Evolutionary conservation across 2,329 filamentous ascomycete genomes (phyloP), one percentile per base, ranked within the genome.

Genomic region (Nemania sp.): DNA sequence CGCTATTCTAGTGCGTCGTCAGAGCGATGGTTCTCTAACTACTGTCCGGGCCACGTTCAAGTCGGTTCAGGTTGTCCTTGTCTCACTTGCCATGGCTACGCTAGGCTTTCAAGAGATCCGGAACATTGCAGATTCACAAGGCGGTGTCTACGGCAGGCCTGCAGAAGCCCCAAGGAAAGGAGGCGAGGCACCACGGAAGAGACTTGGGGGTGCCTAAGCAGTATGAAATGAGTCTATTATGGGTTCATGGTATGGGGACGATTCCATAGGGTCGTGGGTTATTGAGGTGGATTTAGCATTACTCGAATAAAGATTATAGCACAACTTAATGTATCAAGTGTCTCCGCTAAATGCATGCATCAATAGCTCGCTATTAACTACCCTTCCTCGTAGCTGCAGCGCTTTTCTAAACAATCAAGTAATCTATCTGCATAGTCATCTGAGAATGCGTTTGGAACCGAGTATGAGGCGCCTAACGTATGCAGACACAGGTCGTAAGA

Each of bases 121-220:
- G 22, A 27, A n/a, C 52, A 64, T 64, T 15, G 61, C 53, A 2
- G 24, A 32, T 22, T 41, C 53, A 29, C 27, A 64, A n/a, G 61
- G 61, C 20, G 61, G 53, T 7, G 29, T 64, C n/a, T 64, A 64
- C 8, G 61, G 61, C 18, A 52, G 41, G 11, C 13, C 53, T 24
- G n/a, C 15, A 22, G 20, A 38, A 41, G 20, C 41, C 22, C 61
- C 43, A 2, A 51, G 24, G n/a, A 58, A 53, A 58, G 61, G 61
- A 43, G 27, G 43, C 0, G 26, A 22, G 8, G 29, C 61, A 32
- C 61, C 61, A 11, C 61, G 38, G 35, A 58, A 24, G 61, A 64
- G 52, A n/a, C 61, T 58, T 38, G 71, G 73, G n/a, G 58, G 43
- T 35, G 24, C 18, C 41, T 29, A 20, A 58, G 22, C 29, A 11